Evolutionary conservation across 768 basidiomycete genomes (phyloP).

Genomic region (Pulveroboletus ravenelii): DNA sequence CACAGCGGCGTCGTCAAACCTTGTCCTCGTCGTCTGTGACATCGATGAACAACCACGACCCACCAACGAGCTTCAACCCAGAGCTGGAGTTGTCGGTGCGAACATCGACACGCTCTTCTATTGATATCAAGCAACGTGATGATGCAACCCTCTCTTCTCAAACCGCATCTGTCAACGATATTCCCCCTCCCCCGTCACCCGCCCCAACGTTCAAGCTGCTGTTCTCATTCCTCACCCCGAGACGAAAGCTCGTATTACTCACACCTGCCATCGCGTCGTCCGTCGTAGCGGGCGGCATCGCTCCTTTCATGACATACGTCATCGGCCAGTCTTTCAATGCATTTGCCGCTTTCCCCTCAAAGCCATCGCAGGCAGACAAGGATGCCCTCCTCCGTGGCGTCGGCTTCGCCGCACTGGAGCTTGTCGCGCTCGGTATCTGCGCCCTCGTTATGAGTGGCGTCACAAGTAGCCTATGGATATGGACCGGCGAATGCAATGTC

Average conservation of each 20-base stretch:
- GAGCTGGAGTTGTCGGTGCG: constrained; percentile 21
- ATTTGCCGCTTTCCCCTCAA: constrained; percentile 54
- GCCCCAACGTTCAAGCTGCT: constrained; percentile 58
- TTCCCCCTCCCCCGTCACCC: constrained; percentile 25
- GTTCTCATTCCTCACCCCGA: constrained; percentile 58
- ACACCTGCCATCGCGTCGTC: constrained; percentile 63
- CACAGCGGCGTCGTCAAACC: not conserved
- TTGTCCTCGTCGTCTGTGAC: constrained; percentile 28
- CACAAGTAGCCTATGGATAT: constrained; percentile 80
- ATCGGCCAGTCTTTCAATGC: constrained; percentile 74
- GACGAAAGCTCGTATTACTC: constrained; percentile 53
- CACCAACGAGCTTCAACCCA: constrained; percentile 5
- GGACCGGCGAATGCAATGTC: constrained; percentile 78
- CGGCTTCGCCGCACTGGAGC: constrained; percentile 58
- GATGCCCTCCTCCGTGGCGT: constrained; percentile 51
- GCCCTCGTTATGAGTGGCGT: constrained; percentile 69
- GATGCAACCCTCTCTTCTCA: constrained; percentile 8
- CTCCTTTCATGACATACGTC: constrained; percentile 82
- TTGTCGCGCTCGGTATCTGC: constrained; percentile 60
- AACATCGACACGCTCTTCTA: constrained; percentile 15
- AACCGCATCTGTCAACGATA: constrained; percentile 11
- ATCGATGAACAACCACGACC: constrained; percentile 31
- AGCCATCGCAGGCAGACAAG: constrained; percentile 41
- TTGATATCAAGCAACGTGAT: constrained; percentile 17
- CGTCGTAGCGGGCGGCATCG: constrained; percentile 60